phyloP scores from a whole-genome alignment of 164 flowering plant species.

The Vitis riparia region DNA sequence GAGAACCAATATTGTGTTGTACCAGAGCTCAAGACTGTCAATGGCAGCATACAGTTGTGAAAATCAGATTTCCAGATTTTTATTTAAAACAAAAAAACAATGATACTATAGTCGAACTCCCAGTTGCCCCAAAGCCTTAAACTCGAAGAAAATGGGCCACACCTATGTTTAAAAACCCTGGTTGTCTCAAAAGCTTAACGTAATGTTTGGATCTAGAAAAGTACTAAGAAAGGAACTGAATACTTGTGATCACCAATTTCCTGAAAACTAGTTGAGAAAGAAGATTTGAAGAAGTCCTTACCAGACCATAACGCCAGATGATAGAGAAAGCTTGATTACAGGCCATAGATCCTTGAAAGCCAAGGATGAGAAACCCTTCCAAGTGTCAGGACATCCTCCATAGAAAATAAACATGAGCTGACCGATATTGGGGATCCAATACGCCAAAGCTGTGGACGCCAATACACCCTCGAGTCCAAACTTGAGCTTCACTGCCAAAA shows the following conservation, averaged over 20 bases:
- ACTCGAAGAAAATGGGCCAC: too few species aligned
- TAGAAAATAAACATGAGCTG: conserved; percentile 27
- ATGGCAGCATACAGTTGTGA: not conserved
- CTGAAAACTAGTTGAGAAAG: too few species aligned
- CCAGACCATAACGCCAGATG: conserved; percentile 78
- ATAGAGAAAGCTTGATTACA: conserved; percentile 54
- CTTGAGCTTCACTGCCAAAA: conserved; percentile 26
- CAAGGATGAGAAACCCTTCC: conserved; percentile 54
- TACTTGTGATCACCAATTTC: too few species aligned
- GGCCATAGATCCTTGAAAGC: conserved; percentile 63
- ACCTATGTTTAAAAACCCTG: too few species aligned
- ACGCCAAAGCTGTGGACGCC: conserved; percentile 39
- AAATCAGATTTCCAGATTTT: too few species aligned
- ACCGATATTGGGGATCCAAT: conserved; percentile 48
- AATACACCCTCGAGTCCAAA: conserved; percentile 47
- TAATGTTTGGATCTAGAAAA: too few species aligned
- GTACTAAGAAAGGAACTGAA: too few species aligned
- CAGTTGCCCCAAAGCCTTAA: too few species aligned
- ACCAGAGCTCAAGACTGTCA: conserved; percentile 63
- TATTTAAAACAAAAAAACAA: too few species aligned
- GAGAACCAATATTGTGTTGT: conserved; percentile 54
- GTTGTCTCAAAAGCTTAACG: too few species aligned
- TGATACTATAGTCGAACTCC: too few species aligned
- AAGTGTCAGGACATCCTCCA: conserved; percentile 56
- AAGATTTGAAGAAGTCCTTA: conserved; percentile 5